These are phyloP conservation scores for Dittrichia graveolens DNA, from an alignment of 129 eudicot genomes.

Conservation along the genomic window DNA sequence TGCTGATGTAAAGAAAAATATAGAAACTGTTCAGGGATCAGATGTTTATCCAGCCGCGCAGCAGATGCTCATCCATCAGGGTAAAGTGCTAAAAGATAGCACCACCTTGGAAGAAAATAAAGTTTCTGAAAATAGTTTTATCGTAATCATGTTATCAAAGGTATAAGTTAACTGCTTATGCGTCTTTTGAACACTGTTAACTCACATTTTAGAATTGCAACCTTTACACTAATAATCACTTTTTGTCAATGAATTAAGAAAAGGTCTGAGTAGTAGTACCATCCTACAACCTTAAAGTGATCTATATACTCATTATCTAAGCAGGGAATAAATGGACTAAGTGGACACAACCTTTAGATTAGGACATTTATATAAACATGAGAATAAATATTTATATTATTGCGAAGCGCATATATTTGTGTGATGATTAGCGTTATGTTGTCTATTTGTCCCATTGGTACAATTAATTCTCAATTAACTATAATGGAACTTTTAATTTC, in stretches of 20 bases:
- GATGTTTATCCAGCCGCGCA: constrained; percentile 70
- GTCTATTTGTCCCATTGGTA: background rate
- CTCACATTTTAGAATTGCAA: background rate
- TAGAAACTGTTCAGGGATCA: constrained; percentile 70
- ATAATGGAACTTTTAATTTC: too few relatives aligned
- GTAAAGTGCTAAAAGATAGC: constrained; percentile 80
- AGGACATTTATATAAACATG: too few relatives aligned
- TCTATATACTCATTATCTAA: too few relatives aligned
- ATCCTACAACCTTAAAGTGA: background rate
- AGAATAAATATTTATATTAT: too few relatives aligned
- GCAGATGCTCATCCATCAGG: constrained; percentile 80
- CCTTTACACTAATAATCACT: background rate
- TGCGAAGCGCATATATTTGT: too few relatives aligned
- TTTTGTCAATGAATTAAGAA: background rate
- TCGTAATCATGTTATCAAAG: constrained; percentile 80
- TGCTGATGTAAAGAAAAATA: constrained; percentile 71
- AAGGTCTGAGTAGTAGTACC: background rate
- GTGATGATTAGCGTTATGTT: too few relatives aligned
- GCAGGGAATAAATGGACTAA: too few relatives aligned
- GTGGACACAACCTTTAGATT: too few relatives aligned
- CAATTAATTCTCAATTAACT: background rate
- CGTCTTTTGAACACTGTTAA: background rate
- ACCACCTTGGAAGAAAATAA: constrained; percentile 76
- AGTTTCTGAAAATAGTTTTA: constrained; percentile 69
- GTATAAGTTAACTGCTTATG: constrained; percentile 31